These are phyloP conservation scores for Daldinia grandis DNA, from an alignment of 495 filamentous ascomycete genomes.

Conservation along the genomic window DNA sequence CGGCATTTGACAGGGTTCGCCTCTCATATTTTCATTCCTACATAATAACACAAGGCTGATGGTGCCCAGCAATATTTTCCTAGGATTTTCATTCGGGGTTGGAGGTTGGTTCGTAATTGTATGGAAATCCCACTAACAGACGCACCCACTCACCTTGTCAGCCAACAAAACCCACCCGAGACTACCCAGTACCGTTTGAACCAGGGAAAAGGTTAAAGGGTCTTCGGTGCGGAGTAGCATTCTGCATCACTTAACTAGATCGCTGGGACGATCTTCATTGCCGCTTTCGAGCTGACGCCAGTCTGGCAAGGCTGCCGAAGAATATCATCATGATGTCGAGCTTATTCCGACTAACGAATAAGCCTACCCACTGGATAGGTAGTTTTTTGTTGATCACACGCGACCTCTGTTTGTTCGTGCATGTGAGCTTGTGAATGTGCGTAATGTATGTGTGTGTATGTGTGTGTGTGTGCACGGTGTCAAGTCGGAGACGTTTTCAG, in stretches of 20 bases:
- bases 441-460: background rate
- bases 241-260: slow-evolving; percentile 35
- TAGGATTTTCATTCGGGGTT: slow-evolving; percentile 32
- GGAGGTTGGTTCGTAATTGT: slow-evolving; percentile 4
- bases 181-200: slow-evolving; percentile 11
- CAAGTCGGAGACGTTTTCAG: slow-evolving; percentile 17
- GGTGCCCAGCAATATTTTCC: slow-evolving; percentile 4
- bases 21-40: slow-evolving; percentile 8
- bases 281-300: slow-evolving; percentile 33
- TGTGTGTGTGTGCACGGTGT: background rate
- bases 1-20: slow-evolving; percentile 10
- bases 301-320: slow-evolving; percentile 34
- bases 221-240: slow-evolving; percentile 20
- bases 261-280: slow-evolving; percentile 41
- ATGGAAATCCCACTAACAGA: background rate
- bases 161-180: slow-evolving; percentile 14
- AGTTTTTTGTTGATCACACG: background rate
- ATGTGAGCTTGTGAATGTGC: background rate
- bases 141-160: slow-evolving; percentile 3
- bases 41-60: slow-evolving; percentile 38
- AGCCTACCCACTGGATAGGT: background rate
- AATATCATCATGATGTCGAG: slow-evolving; percentile 6
- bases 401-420: background rate
- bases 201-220: slow-evolving; percentile 17
- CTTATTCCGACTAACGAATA: slow-evolving; percentile 9